Base-by-base conservation (phyloP, 768 basidiomycete species). In the Amanita fuliginea region DNA sequence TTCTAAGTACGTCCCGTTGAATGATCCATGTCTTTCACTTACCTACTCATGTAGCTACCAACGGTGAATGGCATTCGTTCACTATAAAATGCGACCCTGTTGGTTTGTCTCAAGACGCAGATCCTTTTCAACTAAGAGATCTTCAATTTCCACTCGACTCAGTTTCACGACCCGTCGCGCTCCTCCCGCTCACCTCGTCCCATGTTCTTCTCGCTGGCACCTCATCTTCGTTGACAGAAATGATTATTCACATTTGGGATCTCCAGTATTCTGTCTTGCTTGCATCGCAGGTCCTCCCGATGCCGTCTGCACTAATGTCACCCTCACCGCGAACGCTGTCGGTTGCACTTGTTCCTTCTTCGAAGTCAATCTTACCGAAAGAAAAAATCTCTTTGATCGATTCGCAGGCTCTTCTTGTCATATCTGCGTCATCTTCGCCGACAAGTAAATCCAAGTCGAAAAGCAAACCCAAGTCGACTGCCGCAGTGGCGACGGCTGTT, bases 201-300 rank as follows among this genome's bases (percentile, higher is more conserved):
- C 70, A 79, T 42, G 75, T 78, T 41, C 69, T 85, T 37, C 69
- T 86, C 8, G 75, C 75, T 35, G 70, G 66, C 22, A 39, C 68
- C 42, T 67, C 69, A 26, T 56, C 60, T 2, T 60, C 69, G 0
- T 56, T 67, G 10, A 59, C 65, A 30, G 75, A 77, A 51, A 67
- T 84, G 46, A 64, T 67, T 13, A 61, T 85, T 24, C 75, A 80
- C 14, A 60, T 85, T 24, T 85, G 83, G 82, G 83, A 86, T 54
- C 64, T 85, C 18, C 78, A 78, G 52, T 86, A 80, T 54, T 76
- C 77, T 14, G 76, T 83, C 30, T 64, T 85, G 19, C 67, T 86
- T n/a, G 67, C 79, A 2, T 69, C 72, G 4, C 72, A 80, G 34
- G 59, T 63, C 6, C 63, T 83, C 36, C 60, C 79, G 1, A 59